These are phyloP conservation scores for Fusarium veterinarium DNA, from an alignment of 2,329 filamentous ascomycete genomes.

Conservation along the genomic window DNA sequence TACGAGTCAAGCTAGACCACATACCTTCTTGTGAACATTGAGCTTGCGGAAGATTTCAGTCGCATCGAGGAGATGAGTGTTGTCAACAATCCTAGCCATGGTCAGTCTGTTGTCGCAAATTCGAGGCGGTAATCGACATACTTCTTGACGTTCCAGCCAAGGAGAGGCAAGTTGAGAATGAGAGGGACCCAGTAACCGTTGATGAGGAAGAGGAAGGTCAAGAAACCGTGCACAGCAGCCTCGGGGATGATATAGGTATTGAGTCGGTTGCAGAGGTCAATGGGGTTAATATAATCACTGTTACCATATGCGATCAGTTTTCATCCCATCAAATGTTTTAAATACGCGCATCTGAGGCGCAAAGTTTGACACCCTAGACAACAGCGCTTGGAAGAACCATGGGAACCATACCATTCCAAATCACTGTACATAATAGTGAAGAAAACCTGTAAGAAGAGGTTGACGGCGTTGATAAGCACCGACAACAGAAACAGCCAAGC, in stretches of 20 bases:
- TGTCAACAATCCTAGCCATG: conserved; percentile 84
- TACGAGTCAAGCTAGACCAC: neutral
- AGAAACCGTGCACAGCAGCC: conserved; percentile 94
- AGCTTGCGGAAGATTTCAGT: conserved; percentile 99
- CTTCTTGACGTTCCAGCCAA: conserved; percentile 98
- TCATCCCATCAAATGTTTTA: conserved; percentile 2
- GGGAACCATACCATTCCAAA: conserved; percentile 86
- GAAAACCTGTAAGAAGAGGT: conserved; percentile 99
- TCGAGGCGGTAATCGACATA: conserved; percentile 61
- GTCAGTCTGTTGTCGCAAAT: conserved; percentile 34
- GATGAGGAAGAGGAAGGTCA: conserved; percentile 95
- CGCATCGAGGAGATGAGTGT: conserved; percentile 95
- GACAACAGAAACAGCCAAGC: conserved; percentile 98
- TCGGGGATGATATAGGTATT: conserved; percentile 99
- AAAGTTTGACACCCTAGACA: conserved; percentile 23
- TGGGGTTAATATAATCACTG: conserved; percentile 99
- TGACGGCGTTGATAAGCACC: conserved; percentile 99
- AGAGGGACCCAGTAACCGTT: conserved; percentile 99
- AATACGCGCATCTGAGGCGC: conserved; percentile 30
- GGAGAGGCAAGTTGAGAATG: conserved; percentile 88
- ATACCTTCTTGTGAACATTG: conserved; percentile 98
- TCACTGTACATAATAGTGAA: conserved; percentile 99
- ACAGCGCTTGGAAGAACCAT: conserved; percentile 9
- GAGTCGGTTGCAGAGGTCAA: conserved; percentile 99
- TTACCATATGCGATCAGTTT: conserved; percentile 32